phyloP scores from a whole-genome alignment of 2,329 filamentous ascomycete genomes.

The Colletotrichum filicis region DNA sequence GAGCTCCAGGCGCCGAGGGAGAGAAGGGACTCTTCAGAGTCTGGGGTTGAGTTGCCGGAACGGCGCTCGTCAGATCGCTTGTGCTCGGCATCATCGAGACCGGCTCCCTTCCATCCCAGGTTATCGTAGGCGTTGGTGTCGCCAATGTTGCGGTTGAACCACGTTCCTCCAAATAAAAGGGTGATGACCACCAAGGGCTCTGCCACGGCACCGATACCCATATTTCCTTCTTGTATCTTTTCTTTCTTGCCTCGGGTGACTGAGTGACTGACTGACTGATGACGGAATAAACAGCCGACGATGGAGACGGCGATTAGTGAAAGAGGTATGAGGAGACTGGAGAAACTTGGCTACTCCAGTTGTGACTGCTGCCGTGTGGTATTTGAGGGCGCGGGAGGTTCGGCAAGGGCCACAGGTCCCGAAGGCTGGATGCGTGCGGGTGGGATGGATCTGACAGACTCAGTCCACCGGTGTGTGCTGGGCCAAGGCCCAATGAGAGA shows the following conservation, averaged over 20 bases:
- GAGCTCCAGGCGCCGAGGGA: conserved; percentile 36
- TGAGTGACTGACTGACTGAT: neutral
- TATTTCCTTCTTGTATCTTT: conserved; percentile 35
- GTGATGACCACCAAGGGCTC: conserved; percentile 55
- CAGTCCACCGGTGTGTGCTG: conserved; percentile 2
- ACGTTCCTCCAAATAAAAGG: conserved; percentile 56
- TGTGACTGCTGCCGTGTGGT: conserved; percentile 20
- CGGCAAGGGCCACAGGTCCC: conserved; percentile 21
- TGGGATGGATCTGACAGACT: conserved; percentile 23
- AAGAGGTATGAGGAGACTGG: conserved; percentile 11
- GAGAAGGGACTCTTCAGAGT: conserved; percentile 31
- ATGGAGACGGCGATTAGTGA: conserved; percentile 11
- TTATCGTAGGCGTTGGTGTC: conserved; percentile 41
- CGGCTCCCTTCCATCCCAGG: conserved; percentile 31
- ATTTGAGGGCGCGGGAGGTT: conserved; percentile 31
- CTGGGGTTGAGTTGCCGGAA: conserved; percentile 33
- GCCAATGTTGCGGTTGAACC: conserved; percentile 54
- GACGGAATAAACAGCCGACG: neutral
- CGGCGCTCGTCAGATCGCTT: conserved; percentile 50
- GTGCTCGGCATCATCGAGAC: conserved; percentile 25
- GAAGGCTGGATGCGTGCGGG: conserved; percentile 12
- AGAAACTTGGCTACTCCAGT: conserved; percentile 18
- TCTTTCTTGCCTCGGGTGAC: neutral
- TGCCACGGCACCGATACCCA: conserved; percentile 53
- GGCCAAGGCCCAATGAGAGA: neutral